phyloP scores from a whole-genome alignment of 106 monocot genomes.

The Dendrobium officinale region DNA sequence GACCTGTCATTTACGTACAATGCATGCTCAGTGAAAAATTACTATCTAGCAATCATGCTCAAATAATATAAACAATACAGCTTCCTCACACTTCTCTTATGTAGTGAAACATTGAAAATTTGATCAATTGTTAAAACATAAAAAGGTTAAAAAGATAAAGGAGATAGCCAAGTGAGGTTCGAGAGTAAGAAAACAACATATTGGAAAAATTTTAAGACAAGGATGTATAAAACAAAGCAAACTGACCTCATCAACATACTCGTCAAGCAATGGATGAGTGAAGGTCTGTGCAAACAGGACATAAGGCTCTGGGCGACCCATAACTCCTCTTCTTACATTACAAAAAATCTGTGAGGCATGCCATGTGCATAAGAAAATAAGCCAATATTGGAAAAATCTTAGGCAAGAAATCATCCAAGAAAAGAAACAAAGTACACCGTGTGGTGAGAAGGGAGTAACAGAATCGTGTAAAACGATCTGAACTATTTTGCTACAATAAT shows the following conservation, averaged over 20 bases:
- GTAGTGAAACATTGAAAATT: neutral
- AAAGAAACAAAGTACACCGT: neutral
- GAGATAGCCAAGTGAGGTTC: neutral
- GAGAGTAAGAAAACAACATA: neutral
- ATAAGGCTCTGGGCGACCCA: constrained; percentile 91
- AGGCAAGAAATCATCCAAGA: neutral
- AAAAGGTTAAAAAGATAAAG: neutral
- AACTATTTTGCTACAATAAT: neutral
- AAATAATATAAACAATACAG: neutral
- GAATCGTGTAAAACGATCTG: neutral
- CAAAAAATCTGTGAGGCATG: neutral
- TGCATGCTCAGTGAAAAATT: neutral
- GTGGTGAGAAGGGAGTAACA: neutral
- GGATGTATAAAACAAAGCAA: neutral
- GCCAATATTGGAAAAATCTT: neutral
- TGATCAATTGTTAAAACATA: neutral
- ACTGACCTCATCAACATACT: constrained; percentile 91
- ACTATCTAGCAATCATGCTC: neutral
- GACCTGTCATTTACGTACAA: neutral
- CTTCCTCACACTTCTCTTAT: neutral
- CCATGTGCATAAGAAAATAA: neutral
- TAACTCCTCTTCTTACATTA: constrained; percentile 11
- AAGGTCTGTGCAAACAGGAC: constrained; percentile 81
- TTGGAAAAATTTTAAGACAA: neutral
- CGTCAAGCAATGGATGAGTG: constrained; percentile 80